These are phyloP conservation scores for Aquilaria agallochum DNA, from an alignment of 441 rosid genomes.

Conservation along the genomic window DNA sequence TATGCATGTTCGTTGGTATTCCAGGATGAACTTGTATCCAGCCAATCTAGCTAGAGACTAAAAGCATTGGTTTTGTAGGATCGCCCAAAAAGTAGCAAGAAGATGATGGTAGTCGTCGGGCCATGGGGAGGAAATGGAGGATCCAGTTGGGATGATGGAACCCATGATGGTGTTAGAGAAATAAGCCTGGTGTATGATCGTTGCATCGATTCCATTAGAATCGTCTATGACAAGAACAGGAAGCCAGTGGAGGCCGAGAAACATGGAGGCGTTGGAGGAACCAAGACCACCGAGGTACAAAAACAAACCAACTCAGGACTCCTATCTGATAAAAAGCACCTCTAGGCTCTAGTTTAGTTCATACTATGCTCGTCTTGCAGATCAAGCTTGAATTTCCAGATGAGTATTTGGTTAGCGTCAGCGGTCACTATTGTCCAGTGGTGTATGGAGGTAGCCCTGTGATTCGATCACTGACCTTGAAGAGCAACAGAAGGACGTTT, in stretches of 20 bases:
- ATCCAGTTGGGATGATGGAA: constrained; percentile 68
- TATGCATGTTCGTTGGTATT: no score
- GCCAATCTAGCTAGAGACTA: no score
- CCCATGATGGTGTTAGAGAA: constrained; percentile 56
- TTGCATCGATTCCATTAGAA: constrained; percentile 61
- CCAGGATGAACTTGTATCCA: no score
- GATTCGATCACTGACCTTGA: constrained; percentile 63
- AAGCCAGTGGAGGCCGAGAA: constrained; percentile 47
- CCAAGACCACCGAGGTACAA: constrained; percentile 40
- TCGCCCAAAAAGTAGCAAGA: constrained; percentile 21
- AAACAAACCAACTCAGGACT: constrained; percentile 2
- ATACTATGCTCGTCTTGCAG: constrained; percentile 23
- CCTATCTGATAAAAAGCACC: neutral
- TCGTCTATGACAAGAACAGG: constrained; percentile 62
- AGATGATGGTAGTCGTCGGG: constrained; percentile 31
- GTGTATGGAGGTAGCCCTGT: constrained; percentile 51
- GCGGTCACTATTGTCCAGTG: constrained; percentile 56
- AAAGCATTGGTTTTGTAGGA: constrained; percentile 6
- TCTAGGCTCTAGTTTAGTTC: neutral
- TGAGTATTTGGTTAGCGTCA: constrained; percentile 53
- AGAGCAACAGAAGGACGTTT: constrained; percentile 53
- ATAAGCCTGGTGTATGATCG: constrained; percentile 50
- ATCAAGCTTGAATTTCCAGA: constrained; percentile 75
- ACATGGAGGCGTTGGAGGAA: constrained; percentile 78
- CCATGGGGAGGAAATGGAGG: constrained; percentile 91